These are phyloP conservation scores for Aspergillus sclerotiicarbonarius DNA, from an alignment of 495 filamentous ascomycete species.

Conservation along the genomic window DNA sequence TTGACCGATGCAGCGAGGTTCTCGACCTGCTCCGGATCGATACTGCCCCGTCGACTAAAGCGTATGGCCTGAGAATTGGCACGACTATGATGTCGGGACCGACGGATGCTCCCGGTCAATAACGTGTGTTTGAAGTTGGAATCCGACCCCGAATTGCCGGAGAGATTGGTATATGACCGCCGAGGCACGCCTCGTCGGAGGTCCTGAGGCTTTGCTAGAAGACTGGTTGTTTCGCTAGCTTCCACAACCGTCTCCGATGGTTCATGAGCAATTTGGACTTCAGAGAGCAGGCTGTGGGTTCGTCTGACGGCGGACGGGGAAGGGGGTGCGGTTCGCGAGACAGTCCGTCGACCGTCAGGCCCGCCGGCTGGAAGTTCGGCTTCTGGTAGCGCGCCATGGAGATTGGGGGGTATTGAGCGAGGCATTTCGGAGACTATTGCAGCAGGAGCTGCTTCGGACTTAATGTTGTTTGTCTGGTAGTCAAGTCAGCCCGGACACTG, in stretches of 20 bases:
- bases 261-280: constrained; percentile 39
- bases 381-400: constrained; percentile 15
- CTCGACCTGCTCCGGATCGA: constrained; percentile 36
- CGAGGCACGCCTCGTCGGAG: constrained; percentile 23
- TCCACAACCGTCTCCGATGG: constrained; percentile 37
- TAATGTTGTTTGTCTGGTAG: constrained; percentile 12
- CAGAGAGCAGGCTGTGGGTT: constrained; percentile 34
- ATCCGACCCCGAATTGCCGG: constrained; percentile 32
- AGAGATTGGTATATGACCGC: constrained; percentile 43
- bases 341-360: constrained; percentile 8
- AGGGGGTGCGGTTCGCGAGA: constrained; percentile 37
- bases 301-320: constrained; percentile 38
- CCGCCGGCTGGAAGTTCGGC: constrained; percentile 8
- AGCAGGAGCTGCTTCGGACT: constrained; percentile 13
- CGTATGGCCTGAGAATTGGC: constrained; percentile 59
- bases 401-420: constrained; percentile 23
- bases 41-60: constrained; percentile 46
- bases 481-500: constrained; percentile 2
- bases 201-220: constrained; percentile 26
- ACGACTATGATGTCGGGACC: constrained; percentile 62
- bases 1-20: constrained; percentile 56
- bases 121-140: constrained; percentile 30
- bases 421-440: constrained; percentile 20
- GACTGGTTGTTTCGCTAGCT: constrained; percentile 36
- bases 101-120: constrained; percentile 44